A percentile compares a stretch with the other conserved stretches of the same genome.
Conservation (phyloP, 805 yeast species). For the Kuraishia cidri region DNA sequence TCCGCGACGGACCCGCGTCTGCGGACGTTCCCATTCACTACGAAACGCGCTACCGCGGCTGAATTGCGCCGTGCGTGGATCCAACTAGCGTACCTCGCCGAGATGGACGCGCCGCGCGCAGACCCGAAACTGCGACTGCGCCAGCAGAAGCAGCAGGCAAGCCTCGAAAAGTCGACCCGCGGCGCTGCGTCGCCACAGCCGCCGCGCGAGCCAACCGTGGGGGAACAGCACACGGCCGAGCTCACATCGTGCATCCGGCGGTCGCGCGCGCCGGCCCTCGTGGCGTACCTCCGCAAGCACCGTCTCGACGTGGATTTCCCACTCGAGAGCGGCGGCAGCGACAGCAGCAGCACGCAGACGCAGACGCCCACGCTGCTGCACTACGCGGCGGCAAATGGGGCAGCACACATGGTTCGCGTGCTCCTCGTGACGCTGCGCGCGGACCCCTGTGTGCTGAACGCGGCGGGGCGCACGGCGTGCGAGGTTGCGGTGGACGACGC, state of each 20-base stretch:
- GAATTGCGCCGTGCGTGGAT: constrained; percentile 85
- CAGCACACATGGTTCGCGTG: constrained; percentile 56
- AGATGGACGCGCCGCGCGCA: constrained; percentile 46
- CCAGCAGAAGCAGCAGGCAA: constrained; percentile 19
- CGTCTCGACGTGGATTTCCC: constrained; percentile 41
- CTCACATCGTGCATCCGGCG: constrained; percentile 53
- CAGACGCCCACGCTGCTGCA: constrained; percentile 73
- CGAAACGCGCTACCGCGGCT: constrained; percentile 73
- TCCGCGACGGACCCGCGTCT: constrained; percentile 51
- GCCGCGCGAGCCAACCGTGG: constrained; percentile 8
- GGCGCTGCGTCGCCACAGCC: constrained; percentile 8
- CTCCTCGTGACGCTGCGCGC: constrained; percentile 59
- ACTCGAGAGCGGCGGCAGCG: too few relatives aligned
- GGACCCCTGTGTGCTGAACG: constrained; percentile 53
- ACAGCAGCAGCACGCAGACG: constrained; percentile 41
- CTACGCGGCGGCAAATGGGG: constrained; percentile 62
- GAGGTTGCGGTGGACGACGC: constrained; percentile 48
- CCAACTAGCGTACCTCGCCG: constrained; percentile 52
- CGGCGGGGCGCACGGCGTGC: constrained; percentile 53
- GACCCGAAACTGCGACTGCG: constrained; percentile 18
- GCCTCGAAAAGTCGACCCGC: constrained; percentile 13
- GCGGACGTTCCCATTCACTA: constrained; percentile 76
- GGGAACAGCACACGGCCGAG: constrained; percentile 33
- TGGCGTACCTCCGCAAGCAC: constrained; percentile 52
- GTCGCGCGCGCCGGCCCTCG: constrained; percentile 68